Base-by-base conservation (phyloP, 345 rosid genomes). In the Diplotaxis tenuifolia region DNA sequence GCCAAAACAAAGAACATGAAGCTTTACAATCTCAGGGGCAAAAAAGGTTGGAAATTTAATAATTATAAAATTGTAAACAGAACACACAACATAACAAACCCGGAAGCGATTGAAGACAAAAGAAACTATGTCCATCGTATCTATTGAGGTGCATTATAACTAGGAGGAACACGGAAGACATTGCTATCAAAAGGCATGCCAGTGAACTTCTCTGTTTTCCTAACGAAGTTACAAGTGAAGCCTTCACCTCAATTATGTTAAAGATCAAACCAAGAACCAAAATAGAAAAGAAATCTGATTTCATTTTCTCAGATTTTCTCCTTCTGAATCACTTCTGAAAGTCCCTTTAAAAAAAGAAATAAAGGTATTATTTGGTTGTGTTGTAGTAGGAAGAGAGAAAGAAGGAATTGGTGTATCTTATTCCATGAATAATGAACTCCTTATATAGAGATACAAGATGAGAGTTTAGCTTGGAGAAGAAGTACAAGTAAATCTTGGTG, bases 121-220 rank as follows among this genome's bases (percentile, higher is more conserved):
- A 12, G 6, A 11, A 50, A 18, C 1, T 4, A 50, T 50, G 22
- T 3, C 12, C 45, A 12, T 1, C 3, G 36, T 0, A 92, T 96
- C 92, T 92, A 96, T 56, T 92, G 93, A 65, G 97, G 97, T 74
- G 97, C 97, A 88, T 92, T 92, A 62, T 84, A 83, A 9, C 96
- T 92, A 32, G 80, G 84, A 76, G 97, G 92, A 63, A 82, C 84
- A 11, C 56, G 56, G 50, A 92, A 92, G 14, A 86, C 90, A 71
- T 89, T 96, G 31, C 90, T 86, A 54, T 88, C 83, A 23, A 89
- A 83, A 64, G 96, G 93, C 96, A 92, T 88, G 66, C 85, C 97
- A 31, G 72, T 21, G 36, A 83, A 66, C 60, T 80, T 76, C 70
- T 82, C 92, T 22, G 76, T 34, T 63, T 78, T 83, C 72, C 97